A percentile compares a stretch with the other conserved stretches of the same genome.
Conservation (phyloP, 495 filamentous ascomycete genomes). For the Podospora conica region DNA sequence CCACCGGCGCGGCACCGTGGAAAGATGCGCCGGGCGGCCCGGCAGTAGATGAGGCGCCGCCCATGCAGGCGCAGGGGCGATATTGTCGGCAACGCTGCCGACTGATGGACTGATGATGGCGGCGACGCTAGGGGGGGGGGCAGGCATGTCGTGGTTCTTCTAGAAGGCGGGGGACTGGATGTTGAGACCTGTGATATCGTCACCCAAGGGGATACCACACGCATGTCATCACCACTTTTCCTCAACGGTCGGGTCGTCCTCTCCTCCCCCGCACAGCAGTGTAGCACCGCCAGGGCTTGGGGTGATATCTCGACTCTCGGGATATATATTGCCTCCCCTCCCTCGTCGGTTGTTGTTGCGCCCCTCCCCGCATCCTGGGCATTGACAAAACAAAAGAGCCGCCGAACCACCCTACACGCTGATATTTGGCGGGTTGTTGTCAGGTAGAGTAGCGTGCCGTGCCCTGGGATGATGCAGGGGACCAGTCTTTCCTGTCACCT, state of each 20-base stretch:
- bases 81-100: not conserved
- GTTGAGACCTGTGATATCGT: not conserved
- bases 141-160: not conserved
- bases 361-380: not conserved
- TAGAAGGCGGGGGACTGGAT: not conserved
- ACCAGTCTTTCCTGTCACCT: not conserved
- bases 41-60: conserved; percentile 8
- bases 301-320: not conserved
- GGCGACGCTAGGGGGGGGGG: not conserved
- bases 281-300: not conserved
- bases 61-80: not conserved
- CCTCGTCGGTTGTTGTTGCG: not conserved
- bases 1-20: conserved; percentile 1
- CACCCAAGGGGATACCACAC: not conserved
- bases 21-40: not conserved
- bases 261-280: not conserved
- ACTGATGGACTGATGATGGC: not conserved
- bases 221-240: no score
- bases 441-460: not conserved
- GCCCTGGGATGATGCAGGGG: not conserved
- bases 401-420: not conserved
- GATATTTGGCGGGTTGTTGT: not conserved
- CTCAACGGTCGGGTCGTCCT: no score
- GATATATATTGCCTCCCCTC: not conserved
- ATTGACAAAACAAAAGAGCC: no score